Evolutionary conservation across 257 asterid genomes (phyloP).

Genomic region (Nicotiana paniculata): DNA sequence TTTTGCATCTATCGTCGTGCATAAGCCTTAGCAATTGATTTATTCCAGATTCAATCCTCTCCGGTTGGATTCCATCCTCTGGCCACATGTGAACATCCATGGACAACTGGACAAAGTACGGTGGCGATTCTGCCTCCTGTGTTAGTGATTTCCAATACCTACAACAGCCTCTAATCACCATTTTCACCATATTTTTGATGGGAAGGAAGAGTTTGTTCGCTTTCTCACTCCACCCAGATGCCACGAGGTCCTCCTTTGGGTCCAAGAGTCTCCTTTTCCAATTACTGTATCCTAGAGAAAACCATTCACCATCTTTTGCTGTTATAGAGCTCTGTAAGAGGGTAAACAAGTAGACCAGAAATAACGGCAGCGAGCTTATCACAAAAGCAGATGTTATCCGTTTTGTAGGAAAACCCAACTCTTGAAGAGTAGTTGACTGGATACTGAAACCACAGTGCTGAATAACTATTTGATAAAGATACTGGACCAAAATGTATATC

Average conservation of each 20-base stretch:
- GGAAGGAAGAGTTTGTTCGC: constrained; percentile 38
- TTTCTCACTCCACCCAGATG: constrained; percentile 58
- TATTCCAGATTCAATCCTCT: constrained; percentile 91
- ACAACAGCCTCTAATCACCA: constrained; percentile 48
- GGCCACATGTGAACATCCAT: constrained; percentile 91
- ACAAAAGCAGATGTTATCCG: constrained; percentile 82
- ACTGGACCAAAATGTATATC: constrained; percentile 73
- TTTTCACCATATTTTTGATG: constrained; percentile 30
- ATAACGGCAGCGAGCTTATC: constrained; percentile 76
- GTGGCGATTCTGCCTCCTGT: constrained; percentile 99
- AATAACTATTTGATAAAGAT: constrained; percentile 79
- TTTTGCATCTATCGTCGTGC: constrained; percentile 69
- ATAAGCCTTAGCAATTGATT: constrained; percentile 67
- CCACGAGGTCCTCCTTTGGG: constrained; percentile 27
- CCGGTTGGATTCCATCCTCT: constrained; percentile 98
- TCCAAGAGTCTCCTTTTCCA: constrained; percentile 39
- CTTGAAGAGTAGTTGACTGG: constrained; percentile 56
- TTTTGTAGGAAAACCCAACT: constrained; percentile 77
- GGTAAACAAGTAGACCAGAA: constrained; percentile 83
- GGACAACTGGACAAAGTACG: constrained; percentile 92
- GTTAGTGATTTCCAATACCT: constrained; percentile 98
- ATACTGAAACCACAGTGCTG: constrained; percentile 92
- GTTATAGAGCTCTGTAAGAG: constrained; percentile 95
- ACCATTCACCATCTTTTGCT: constrained; percentile 97
- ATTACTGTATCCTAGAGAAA: constrained; percentile 52